Percentiles rank a stretch among this genome's conserved stretches.
These are phyloP conservation scores for Daldinia sp. DNA, from an alignment of 2,329 filamentous ascomycete species.

Conservation along the genomic window DNA sequence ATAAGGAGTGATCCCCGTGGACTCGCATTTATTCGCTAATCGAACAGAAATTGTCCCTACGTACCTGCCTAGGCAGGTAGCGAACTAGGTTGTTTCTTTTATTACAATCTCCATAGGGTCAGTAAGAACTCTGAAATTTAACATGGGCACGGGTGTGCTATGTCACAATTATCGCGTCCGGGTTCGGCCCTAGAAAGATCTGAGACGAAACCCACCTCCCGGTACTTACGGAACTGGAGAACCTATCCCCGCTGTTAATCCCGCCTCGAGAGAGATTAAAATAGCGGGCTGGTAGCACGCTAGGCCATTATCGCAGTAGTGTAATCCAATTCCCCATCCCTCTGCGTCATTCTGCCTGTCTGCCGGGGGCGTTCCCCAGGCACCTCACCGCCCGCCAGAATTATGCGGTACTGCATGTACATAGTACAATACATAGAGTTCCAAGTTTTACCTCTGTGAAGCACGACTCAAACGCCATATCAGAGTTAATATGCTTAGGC, in stretches of 20 bases:
- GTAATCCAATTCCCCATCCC: conserved; percentile 1
- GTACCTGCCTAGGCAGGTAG: not conserved
- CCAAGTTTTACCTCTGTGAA: not conserved
- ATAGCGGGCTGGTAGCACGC: not conserved
- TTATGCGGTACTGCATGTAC: not conserved
- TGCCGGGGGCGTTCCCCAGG: not conserved
- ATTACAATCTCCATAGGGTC: not conserved
- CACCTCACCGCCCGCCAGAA: conserved; percentile 19
- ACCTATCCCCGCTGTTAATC: not conserved
- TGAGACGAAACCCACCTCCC: not conserved
- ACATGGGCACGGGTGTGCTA: too few relatives aligned
- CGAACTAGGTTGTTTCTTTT: not conserved
- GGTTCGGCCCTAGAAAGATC: not conserved
- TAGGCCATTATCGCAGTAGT: conserved; percentile 2
- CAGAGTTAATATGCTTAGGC: not conserved
- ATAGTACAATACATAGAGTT: not conserved
- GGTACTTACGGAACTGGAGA: not conserved
- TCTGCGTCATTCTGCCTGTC: conserved; percentile 27
- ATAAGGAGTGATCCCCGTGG: not conserved
- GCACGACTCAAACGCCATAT: not conserved
- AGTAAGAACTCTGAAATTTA: too few relatives aligned
- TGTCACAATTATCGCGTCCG: not conserved
- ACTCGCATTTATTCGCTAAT: not conserved
- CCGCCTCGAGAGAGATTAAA: not conserved
- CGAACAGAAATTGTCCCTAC: not conserved